Conservation (phyloP, 1,284 basidiomycete species). For the Pseudozyma sp. region DNA sequence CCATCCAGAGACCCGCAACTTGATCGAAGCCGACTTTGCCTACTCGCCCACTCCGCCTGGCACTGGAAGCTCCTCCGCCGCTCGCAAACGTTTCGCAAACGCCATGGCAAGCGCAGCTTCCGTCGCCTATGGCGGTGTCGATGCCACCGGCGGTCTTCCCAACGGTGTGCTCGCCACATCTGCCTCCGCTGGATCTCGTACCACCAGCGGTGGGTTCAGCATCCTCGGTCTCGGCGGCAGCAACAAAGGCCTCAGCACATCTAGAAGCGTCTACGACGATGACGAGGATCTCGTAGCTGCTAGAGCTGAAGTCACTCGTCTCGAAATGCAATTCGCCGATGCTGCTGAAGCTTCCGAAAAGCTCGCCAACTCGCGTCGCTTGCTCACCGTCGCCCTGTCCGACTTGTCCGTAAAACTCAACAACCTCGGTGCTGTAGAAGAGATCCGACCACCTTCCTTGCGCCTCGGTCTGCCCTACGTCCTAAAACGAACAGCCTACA, state of each 20-base stretch:
- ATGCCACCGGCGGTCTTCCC: slow-evolving; percentile 47
- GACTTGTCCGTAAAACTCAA: slow-evolving; percentile 42
- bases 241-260: slow-evolving; percentile 47
- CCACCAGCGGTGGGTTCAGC: slow-evolving; percentile 36
- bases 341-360: slow-evolving; percentile 53
- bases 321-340: slow-evolving; percentile 61
- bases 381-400: slow-evolving; percentile 26
- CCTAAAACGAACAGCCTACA: slow-evolving; percentile 44
- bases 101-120: slow-evolving; percentile 52
- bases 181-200: slow-evolving; percentile 32
- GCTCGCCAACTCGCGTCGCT: slow-evolving; percentile 42
- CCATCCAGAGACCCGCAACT: slow-evolving; percentile 57
- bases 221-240: slow-evolving; percentile 44
- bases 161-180: slow-evolving; percentile 56
- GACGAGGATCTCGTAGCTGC: slow-evolving; percentile 60
- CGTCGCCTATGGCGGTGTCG: slow-evolving; percentile 47
- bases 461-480: slow-evolving; percentile 44
- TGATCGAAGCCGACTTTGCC: slow-evolving; percentile 64
- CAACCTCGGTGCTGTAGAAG: slow-evolving; percentile 50
- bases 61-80: slow-evolving; percentile 44
- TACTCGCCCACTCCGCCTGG: slow-evolving; percentile 56
- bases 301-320: slow-evolving; percentile 57
- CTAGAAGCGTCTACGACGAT: slow-evolving; percentile 56
- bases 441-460: slow-evolving; percentile 36
- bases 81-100: slow-evolving; percentile 52